phyloP scores from a whole-genome alignment of 2,329 filamentous ascomycete species.

The Fusarium sp. region DNA sequence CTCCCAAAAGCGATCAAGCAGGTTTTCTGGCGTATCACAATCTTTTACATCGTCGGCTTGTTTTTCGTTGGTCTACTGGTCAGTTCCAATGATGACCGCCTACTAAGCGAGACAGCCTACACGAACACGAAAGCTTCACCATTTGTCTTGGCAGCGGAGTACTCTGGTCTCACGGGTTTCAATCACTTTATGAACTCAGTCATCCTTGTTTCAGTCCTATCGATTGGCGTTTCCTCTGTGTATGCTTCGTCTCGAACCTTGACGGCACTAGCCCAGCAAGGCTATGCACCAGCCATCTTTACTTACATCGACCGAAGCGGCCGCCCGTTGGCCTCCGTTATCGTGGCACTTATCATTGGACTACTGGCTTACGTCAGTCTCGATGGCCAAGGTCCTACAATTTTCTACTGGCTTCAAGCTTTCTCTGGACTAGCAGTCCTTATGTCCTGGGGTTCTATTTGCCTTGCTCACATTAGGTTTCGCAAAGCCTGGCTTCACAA shows the following conservation, averaged over 20 bases:
- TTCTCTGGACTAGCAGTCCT: conserved; percentile 74
- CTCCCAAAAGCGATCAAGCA: conserved; percentile 88
- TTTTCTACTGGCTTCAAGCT: conserved; percentile 76
- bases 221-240: conserved; percentile 68
- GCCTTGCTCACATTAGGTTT: conserved; percentile 75
- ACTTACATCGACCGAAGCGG: conserved; percentile 69
- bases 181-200: conserved; percentile 69
- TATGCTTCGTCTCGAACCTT: conserved; percentile 71
- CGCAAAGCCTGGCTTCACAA: conserved; percentile 71
- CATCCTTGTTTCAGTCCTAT: conserved; percentile 68
- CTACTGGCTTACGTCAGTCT: conserved; percentile 65
- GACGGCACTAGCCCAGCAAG: conserved; percentile 68
- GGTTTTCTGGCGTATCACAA: conserved; percentile 69
- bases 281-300: conserved; percentile 68
- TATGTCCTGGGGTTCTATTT: conserved; percentile 77
- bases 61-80: conserved; percentile 64
- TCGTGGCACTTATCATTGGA: conserved; percentile 62
- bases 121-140: conserved; percentile 56
- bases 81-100: conserved; percentile 58
- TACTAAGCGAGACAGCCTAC: conserved; percentile 54
- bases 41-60: conserved; percentile 66
- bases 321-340: conserved; percentile 64
- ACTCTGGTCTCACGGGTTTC: conserved; percentile 64
- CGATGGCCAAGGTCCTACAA: conserved; percentile 61
- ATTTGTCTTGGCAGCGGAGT: conserved; percentile 66